Evolutionary conservation across 1,284 basidiomycete genomes (phyloP), one percentile per base, ranked within the genome.

Genomic region (Athelia psychrophila): DNA sequence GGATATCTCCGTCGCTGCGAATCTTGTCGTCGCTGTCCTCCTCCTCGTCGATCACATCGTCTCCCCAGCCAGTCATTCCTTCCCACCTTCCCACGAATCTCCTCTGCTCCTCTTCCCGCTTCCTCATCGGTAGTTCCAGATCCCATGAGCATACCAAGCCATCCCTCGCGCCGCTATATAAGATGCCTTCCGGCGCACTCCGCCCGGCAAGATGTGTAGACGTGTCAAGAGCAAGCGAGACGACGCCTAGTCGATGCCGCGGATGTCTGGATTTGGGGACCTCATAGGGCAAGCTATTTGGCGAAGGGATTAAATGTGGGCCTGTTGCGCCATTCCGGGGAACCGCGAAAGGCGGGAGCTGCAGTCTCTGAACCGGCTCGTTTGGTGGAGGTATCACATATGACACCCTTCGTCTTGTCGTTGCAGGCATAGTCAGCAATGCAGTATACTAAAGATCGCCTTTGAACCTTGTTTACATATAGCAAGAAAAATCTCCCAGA

Each of bases 101-200:
- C 10, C 56, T 61, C 33, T 48, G 56, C 3, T 52, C 19, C 15
- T 48, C 53, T 42, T 57, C 58, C 44, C 69, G 57, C 47, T 59
- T 71, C 51, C 77, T 75, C 76, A 88, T 85, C 1, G 83, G 76
- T 12, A 97, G 72, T 6, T 80, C 83, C 13, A 98, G 76, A 65
- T 99, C 94, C 94, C 95, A 98, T 2, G 88, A 83, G 42, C 93
- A 88, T 33, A 98, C 78, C 32, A 96, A 78, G 0, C 97, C 96
- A 72, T 99, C 96, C 49, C 95, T 77, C 10, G 94, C 95, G 24
- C 90, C 95, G 1, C 93, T 89, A 67, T 98, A 98, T 9, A 99
- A 74, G 47, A 99, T 96, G 1, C 97, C 96, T 57, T 89, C 84
- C 0, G 96, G 95, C 4, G 75, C 64, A 19, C 65, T 53, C 16